Percentiles rank a stretch among this genome's conserved stretches.
These are phyloP conservation scores for Ulmus americana DNA, from an alignment of 331 rosid genomes.

Conservation along the genomic window DNA sequence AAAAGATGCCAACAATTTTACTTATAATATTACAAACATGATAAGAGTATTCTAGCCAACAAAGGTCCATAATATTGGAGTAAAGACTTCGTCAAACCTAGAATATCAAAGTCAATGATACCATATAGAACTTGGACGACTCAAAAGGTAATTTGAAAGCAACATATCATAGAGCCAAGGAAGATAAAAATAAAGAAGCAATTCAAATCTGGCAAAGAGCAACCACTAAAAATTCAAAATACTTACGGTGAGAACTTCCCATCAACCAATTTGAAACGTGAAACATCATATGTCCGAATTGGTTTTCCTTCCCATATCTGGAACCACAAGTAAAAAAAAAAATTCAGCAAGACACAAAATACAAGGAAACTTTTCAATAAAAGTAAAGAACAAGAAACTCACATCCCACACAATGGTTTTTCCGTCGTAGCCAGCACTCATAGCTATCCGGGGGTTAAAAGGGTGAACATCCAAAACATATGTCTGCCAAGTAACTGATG, in stretches of 20 bases:
- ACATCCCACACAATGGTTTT: constrained; percentile 98
- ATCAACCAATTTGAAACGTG: constrained; percentile 86
- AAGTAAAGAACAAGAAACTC: constrained; percentile 42
- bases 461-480: constrained; percentile 99
- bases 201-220: not conserved
- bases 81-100: not conserved
- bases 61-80: not conserved
- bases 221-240: not conserved
- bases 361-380: constrained; percentile 12
- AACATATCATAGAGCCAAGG: constrained; percentile 1
- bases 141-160: not conserved
- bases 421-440: constrained; percentile 99
- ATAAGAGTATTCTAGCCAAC: not conserved
- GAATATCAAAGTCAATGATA: not conserved
- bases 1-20: not conserved
- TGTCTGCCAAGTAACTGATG: constrained; percentile 49
- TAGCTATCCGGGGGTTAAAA: constrained; percentile 94
- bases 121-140: not conserved
- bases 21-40: not conserved
- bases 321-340: constrained; percentile 20
- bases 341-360: constrained; percentile 21
- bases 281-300: constrained; percentile 60
- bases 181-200: not conserved
- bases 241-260: constrained; percentile 99
- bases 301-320: constrained; percentile 99